Base-by-base conservation (phyloP, 768 basidiomycete species). In the Tricholoma sp. region DNA sequence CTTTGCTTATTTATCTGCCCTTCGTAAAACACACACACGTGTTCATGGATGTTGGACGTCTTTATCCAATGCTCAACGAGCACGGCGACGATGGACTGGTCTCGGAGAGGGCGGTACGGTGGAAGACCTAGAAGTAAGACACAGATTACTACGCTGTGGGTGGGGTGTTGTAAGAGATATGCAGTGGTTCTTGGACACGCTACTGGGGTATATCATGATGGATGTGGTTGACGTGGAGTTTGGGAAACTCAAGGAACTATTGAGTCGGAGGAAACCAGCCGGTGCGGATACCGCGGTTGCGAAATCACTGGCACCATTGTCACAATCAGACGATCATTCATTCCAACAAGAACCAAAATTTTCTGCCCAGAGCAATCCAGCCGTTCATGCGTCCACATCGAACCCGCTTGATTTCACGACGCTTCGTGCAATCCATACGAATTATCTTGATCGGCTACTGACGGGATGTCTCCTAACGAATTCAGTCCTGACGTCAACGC, bases 171-270 rank as follows among this genome's bases (percentile, higher is more conserved):
- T 94, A 7, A 74, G 91, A 64, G 84, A 89, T 65, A 94, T 95
- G 93, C 82, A 85, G 41, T 95, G 92, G 91, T 95, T 94, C 67
- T 74, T 96, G 57, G 92, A 94, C 67, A 85, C 84, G 24, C 66
- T 97, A 2, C 72, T 91, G 55, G 85, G 84, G 9, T 95, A 97
- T 69, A 83, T 92, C 58, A 91, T 92, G 90, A 88, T 82, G 64
- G 94, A 96, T 60, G 93, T 96, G 8, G 79, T 94, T 32, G 93
- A 94, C 58, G 81, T 85, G 14, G 93, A 96, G 67, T 94, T 89
- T 65, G 73, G 81, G 56, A 79, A 81, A 61, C 72, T 96, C 62
- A 89, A 87, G 66, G 81, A 78, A 35, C 70, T 84, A 27, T 72
- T 93, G 43, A 67, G 65, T 55, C 72, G 71, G 56, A 71, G 71